Percentiles rank a stretch among this genome's conserved stretches.
These are phyloP conservation scores for Chimonanthus praecox DNA, from an alignment of 164 flowering plant genomes.

Conservation along the genomic window DNA sequence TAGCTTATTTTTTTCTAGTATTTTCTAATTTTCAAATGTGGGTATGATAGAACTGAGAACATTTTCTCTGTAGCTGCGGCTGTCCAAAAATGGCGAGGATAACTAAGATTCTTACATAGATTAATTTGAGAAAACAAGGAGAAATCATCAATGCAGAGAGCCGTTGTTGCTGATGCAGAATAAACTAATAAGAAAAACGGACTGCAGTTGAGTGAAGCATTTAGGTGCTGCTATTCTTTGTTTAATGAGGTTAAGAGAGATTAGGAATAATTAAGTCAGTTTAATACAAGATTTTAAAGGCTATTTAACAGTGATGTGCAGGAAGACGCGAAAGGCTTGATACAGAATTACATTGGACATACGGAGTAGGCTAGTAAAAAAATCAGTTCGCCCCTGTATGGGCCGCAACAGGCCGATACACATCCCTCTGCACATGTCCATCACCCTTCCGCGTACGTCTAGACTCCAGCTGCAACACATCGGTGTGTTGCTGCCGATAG, in stretches of 20 bases:
- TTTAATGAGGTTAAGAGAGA: not conserved
- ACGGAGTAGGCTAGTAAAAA: too few species aligned
- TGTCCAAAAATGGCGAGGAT: not conserved
- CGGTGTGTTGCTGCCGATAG: too few species aligned
- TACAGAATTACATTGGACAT: not conserved
- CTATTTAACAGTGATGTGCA: not conserved
- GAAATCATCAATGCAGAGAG: not conserved
- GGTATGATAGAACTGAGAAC: slow-evolving; percentile 3
- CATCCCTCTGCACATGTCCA: too few species aligned
- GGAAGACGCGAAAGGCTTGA: not conserved
- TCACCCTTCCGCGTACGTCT: too few species aligned
- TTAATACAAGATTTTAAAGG: not conserved
- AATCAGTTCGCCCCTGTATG: too few species aligned
- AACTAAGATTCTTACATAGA: not conserved
- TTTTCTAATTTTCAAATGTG: not conserved
- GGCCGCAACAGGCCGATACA: too few species aligned
- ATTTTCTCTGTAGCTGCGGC: slow-evolving; percentile 4
- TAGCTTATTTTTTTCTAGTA: too few species aligned
- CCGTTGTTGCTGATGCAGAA: not conserved
- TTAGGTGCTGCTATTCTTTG: not conserved
- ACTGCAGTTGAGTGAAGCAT: not conserved
- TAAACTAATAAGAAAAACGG: not conserved
- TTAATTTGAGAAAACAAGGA: not conserved
- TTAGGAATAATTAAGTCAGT: not conserved
- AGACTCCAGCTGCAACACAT: too few species aligned